Conservation (phyloP, 805 yeast species). For the Candida jianshihensis region DNA sequence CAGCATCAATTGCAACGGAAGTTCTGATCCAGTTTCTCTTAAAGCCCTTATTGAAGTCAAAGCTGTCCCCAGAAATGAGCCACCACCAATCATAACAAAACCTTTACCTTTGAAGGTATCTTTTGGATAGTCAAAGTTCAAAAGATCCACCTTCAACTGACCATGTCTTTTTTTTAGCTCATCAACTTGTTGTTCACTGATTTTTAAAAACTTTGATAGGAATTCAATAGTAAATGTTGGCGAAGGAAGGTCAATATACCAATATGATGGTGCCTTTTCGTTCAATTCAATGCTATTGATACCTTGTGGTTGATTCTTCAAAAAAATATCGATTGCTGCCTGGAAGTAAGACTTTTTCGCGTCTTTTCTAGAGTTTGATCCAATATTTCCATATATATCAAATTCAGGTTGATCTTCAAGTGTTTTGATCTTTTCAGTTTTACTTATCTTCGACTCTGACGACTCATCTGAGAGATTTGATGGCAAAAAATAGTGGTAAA, state of each 20-base stretch:
- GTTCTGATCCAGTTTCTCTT: constrained; percentile 34
- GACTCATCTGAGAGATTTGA: not conserved
- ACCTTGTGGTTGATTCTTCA: constrained; percentile 18
- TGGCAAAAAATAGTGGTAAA: constrained; percentile 8
- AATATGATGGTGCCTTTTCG: constrained; percentile 22
- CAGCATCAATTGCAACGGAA: constrained; percentile 39
- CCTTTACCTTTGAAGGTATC: constrained; percentile 21
- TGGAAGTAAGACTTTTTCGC: constrained; percentile 11
- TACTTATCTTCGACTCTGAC: not conserved
- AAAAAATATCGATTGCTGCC: constrained; percentile 15
- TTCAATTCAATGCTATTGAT: constrained; percentile 10
- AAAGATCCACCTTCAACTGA: constrained; percentile 14
- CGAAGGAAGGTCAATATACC: constrained; percentile 20
- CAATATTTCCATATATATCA: no score
- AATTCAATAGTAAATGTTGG: constrained; percentile 23
- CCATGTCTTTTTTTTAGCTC: constrained; percentile 17
- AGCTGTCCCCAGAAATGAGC: constrained; percentile 34
- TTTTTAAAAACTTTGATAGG: constrained; percentile 9
- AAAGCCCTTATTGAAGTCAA: constrained; percentile 31
- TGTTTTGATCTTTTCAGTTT: no score
- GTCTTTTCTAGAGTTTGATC: no score
- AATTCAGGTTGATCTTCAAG: no score
- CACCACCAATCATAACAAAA: constrained; percentile 38
- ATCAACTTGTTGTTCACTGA: constrained; percentile 12
- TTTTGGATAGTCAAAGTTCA: constrained; percentile 13